phyloP scores from a whole-genome alignment of 495 filamentous ascomycete genomes.

The Neurospora hispaniola region DNA sequence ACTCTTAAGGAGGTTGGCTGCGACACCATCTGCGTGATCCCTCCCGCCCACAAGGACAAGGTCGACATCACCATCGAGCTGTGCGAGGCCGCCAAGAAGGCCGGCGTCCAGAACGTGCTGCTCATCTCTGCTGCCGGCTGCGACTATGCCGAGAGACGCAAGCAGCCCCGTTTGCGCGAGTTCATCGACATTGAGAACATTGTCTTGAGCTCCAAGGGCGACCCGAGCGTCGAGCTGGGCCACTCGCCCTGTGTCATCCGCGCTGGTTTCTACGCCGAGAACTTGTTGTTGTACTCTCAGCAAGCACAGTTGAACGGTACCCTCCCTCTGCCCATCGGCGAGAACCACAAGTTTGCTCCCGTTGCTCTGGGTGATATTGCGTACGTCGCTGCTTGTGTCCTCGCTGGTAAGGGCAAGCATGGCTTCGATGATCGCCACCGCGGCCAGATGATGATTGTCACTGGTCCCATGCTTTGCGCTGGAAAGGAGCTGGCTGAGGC shows the following conservation, averaged over 20 bases:
- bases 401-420: conserved; percentile 41
- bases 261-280: conserved; percentile 48
- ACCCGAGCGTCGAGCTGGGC: conserved; percentile 28
- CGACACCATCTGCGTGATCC: conserved; percentile 45
- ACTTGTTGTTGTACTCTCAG: conserved; percentile 39
- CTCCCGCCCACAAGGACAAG: conserved; percentile 39
- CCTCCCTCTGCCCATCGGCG: conserved; percentile 41
- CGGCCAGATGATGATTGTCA: conserved; percentile 45
- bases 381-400: conserved; percentile 40
- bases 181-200: conserved; percentile 43
- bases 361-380: conserved; percentile 42
- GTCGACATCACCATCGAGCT: conserved; percentile 40
- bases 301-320: conserved; percentile 36
- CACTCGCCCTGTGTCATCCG: conserved; percentile 42
- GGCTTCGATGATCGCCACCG: conserved; percentile 46
- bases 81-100: conserved; percentile 37
- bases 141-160: conserved; percentile 41
- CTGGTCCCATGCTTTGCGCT: conserved; percentile 42
- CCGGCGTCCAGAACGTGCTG: conserved; percentile 38
- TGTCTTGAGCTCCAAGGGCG: conserved; percentile 38
- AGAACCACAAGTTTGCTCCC: conserved; percentile 43
- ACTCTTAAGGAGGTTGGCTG: conserved; percentile 32
- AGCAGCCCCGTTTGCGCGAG: conserved; percentile 42
- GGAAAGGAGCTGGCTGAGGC: conserved; percentile 43
- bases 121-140: conserved; percentile 44